Evolutionary conservation across 2,329 filamentous ascomycete genomes (phyloP).

Genomic region (Talaromyces pinophilus): DNA sequence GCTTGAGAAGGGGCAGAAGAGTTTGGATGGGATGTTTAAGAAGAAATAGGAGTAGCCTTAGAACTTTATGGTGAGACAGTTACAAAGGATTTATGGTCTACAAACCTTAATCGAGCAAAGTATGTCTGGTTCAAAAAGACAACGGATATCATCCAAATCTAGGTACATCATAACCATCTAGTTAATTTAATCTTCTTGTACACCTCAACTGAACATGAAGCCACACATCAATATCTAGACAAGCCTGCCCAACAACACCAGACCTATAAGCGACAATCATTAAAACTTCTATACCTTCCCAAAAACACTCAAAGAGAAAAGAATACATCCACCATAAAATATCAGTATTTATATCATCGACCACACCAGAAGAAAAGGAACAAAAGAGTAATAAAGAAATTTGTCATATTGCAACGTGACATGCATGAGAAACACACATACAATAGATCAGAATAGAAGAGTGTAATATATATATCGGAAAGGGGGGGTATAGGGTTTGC

Average conservation of each 20-base stretch:
- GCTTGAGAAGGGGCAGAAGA: slow-evolving; percentile 47
- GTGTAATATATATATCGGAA: slow-evolving; percentile 19
- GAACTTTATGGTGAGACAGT: not conserved
- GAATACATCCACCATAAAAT: slow-evolving; percentile 3
- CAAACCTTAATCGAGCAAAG: not conserved
- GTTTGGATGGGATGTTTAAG: slow-evolving; percentile 37
- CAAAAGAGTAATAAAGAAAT: no score
- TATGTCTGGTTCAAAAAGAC: not conserved
- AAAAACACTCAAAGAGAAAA: not conserved
- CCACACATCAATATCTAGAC: not conserved
- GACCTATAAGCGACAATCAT: not conserved
- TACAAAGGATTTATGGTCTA: not conserved
- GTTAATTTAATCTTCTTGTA: not conserved
- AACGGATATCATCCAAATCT: not conserved
- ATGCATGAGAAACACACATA: not conserved
- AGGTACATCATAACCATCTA: not conserved
- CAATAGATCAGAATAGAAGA: not conserved
- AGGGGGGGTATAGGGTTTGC: slow-evolving; percentile 16
- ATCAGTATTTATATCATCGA: not conserved
- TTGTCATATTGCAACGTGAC: slow-evolving; percentile 6
- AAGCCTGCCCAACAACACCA: not conserved
- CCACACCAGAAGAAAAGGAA: not conserved
- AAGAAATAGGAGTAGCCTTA: slow-evolving; percentile 20
- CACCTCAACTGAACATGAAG: not conserved
- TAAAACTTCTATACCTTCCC: not conserved